Evolutionary conservation across 805 yeast species (phyloP).

Genomic region (Nakazawaea ishiwadae): DNA sequence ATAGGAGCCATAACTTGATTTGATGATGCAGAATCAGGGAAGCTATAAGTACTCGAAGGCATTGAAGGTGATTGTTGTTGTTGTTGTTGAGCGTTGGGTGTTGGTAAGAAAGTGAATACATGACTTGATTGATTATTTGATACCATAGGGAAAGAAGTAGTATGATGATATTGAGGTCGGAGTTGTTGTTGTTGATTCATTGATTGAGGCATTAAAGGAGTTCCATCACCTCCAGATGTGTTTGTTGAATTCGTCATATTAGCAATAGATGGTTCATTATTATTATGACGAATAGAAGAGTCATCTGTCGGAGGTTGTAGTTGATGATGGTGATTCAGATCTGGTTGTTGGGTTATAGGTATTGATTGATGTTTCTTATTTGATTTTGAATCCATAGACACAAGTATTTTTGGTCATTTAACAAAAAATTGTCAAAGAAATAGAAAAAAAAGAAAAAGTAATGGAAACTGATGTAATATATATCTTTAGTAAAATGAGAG

Average conservation of each 20-base stretch:
- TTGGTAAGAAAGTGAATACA: conserved; percentile 1
- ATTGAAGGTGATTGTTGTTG: background rate
- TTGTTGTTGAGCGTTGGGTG: background rate
- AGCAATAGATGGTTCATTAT: background rate
- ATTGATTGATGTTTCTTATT: too few species aligned
- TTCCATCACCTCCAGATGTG: background rate
- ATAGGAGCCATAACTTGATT: background rate
- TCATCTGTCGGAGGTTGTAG: too few species aligned
- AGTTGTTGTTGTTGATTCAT: conserved; percentile 1
- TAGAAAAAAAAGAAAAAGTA: too few species aligned
- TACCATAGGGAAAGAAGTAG: conserved; percentile 5
- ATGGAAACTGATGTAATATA: too few species aligned
- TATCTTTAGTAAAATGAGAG: too few species aligned
- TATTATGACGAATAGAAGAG: too few species aligned
- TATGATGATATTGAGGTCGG: background rate
- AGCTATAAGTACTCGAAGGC: too few species aligned
- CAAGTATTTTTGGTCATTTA: too few species aligned
- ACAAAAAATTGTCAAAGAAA: too few species aligned
- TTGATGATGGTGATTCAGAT: too few species aligned
- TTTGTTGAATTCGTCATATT: background rate
- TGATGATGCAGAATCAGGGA: background rate
- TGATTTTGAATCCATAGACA: too few species aligned
- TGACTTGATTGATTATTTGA: conserved; percentile 2
- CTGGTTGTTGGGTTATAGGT: too few species aligned
- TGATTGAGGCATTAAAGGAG: background rate